phyloP scores from a whole-genome alignment of 495 filamentous ascomycete genomes.

The Xylaria flabelliformis region DNA sequence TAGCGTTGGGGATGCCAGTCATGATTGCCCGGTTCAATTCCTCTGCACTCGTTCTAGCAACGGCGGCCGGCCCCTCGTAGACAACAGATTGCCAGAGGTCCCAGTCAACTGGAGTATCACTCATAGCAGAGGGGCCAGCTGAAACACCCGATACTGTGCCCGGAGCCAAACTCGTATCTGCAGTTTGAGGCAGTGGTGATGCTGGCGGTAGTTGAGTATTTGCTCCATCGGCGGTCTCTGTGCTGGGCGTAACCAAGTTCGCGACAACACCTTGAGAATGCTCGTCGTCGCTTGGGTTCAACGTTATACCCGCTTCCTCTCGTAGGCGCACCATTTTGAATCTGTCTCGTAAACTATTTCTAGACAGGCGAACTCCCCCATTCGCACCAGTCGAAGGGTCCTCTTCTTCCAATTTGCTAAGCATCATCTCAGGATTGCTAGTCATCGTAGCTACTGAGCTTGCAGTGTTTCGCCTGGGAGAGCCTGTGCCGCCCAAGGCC shows the following conservation, averaged over 20 bases:
- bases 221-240: constrained; percentile 50
- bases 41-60: constrained; percentile 81
- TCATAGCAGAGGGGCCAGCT: constrained; percentile 69
- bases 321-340: constrained; percentile 84
- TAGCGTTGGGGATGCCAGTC: constrained; percentile 90
- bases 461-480: constrained; percentile 68
- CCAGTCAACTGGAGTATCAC: constrained; percentile 85
- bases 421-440: constrained; percentile 76
- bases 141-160: constrained; percentile 82
- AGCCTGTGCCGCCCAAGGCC: constrained; percentile 46
- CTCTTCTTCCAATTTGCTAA: constrained; percentile 72
- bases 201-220: constrained; percentile 54
- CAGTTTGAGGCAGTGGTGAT: constrained; percentile 58
- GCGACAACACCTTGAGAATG: constrained; percentile 50
- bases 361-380: constrained; percentile 56
- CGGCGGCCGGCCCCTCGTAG: constrained; percentile 85
- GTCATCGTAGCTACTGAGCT: constrained; percentile 75
- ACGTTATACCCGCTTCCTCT: constrained; percentile 71
- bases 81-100: constrained; percentile 97
- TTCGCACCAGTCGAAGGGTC: constrained; percentile 58
- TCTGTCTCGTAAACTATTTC: constrained; percentile 80
- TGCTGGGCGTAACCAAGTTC: constrained; percentile 44
- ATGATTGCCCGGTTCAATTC: constrained; percentile 91
- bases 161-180: constrained; percentile 69
- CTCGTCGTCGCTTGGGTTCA: constrained; percentile 54